Percentiles rank a stretch among this genome's conserved stretches.
Conservation (phyloP, 371 early-diverging fungal genomes). For the Lichtheimia hyalospora region DNA sequence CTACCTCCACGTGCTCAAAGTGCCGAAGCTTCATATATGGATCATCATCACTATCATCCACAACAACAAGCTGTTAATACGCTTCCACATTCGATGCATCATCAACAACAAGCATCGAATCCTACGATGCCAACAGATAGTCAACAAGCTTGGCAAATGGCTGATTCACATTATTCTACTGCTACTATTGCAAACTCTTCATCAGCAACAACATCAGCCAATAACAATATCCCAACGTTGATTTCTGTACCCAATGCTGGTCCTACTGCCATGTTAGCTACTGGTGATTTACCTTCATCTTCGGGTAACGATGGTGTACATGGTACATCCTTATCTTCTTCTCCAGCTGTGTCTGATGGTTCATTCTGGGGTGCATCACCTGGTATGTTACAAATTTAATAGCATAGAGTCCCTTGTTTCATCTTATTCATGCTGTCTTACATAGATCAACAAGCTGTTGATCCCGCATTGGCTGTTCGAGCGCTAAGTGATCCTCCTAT, state of each 20-base stretch:
- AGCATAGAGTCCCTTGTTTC: background rate
- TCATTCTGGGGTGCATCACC: constrained; percentile 16
- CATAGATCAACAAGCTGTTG: too few species aligned
- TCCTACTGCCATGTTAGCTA: constrained; percentile 41
- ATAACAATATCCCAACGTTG: constrained; percentile 17
- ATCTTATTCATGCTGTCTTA: background rate
- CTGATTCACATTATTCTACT: background rate
- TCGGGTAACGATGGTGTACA: too few species aligned
- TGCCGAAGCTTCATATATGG: constrained; percentile 24
- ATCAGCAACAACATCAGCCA: background rate
- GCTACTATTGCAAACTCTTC: too few species aligned
- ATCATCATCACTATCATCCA: constrained; percentile 1
- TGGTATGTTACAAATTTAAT: constrained; percentile 10
- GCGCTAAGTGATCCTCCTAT: constrained; percentile 19
- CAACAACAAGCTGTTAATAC: background rate
- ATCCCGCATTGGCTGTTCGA: background rate
- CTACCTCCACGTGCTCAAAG: constrained; percentile 33
- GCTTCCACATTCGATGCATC: too few species aligned
- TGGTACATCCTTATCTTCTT: background rate
- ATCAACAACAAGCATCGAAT: too few species aligned
- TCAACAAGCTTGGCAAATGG: background rate
- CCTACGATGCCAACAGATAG: too few species aligned
- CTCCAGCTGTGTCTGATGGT: background rate
- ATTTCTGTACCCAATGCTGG: constrained; percentile 49
- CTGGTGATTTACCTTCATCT: constrained; percentile 1